phyloP scores from a whole-genome alignment of 2,329 filamentous ascomycete species.

The Diatrype stigma region DNA sequence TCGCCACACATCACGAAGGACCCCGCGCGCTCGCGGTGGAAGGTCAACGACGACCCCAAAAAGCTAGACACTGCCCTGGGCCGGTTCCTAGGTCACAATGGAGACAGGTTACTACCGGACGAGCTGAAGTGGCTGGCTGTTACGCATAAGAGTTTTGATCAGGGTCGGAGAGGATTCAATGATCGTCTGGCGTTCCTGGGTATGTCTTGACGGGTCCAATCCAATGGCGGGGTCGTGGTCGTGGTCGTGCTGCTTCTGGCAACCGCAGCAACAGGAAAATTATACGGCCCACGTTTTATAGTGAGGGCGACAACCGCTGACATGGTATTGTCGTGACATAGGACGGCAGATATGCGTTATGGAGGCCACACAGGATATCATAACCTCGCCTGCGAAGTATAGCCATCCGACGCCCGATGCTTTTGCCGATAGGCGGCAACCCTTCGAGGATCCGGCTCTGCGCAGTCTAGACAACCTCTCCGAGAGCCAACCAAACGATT shows the following conservation, averaged over 20 bases:
- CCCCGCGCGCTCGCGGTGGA: constrained; percentile 52
- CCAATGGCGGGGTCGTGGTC: neutral
- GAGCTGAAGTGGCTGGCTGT: constrained; percentile 96
- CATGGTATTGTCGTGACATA: constrained; percentile 7
- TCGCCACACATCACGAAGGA: constrained; percentile 55
- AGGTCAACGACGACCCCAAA: constrained; percentile 70
- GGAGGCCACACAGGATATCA: constrained; percentile 53
- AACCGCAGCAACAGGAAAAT: constrained; percentile 1
- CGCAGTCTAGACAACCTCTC: constrained; percentile 71
- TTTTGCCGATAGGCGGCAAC: constrained; percentile 54
- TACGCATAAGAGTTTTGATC: constrained; percentile 97
- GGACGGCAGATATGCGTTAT: constrained; percentile 25
- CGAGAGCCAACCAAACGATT: constrained; percentile 51
- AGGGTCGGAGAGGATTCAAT: constrained; percentile 90
- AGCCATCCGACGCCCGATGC: constrained; percentile 24
- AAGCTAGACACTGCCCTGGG: constrained; percentile 75
- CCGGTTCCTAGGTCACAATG: constrained; percentile 67
- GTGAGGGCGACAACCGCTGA: constrained; percentile 6
- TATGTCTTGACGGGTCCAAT: constrained; percentile 38
- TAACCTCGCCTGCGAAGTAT: constrained; percentile 43
- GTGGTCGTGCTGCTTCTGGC: too few relatives aligned
- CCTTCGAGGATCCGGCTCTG: constrained; percentile 68
- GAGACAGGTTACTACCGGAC: constrained; percentile 72
- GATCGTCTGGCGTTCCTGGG: constrained; percentile 86
- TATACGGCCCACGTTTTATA: too few relatives aligned